These are phyloP conservation scores for Botrytis sinoallii DNA, from an alignment of 2,329 filamentous ascomycete genomes.

Conservation along the genomic window DNA sequence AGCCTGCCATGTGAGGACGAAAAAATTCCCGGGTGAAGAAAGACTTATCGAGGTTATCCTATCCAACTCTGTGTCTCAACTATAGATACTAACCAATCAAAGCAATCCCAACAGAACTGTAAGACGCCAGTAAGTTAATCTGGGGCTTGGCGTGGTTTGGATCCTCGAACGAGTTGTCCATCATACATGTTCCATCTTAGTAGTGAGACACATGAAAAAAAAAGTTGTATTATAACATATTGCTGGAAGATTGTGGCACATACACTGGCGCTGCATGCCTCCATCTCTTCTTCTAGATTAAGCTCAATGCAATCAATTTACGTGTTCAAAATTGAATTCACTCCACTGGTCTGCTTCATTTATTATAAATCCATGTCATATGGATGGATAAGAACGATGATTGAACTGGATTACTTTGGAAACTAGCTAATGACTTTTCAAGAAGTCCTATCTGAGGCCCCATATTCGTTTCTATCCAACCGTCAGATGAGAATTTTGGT, in stretches of 20 bases:
- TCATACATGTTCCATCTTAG: too few relatives aligned
- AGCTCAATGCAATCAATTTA: neutral
- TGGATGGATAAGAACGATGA: neutral
- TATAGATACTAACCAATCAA: neutral
- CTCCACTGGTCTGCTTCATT: neutral
- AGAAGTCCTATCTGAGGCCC: neutral
- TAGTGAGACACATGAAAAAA: neutral
- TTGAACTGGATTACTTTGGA: neutral
- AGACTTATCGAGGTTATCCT: neutral
- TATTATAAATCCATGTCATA: neutral
- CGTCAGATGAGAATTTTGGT: neutral
- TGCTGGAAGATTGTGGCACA: neutral
- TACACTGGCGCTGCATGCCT: neutral
- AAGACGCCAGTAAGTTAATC: neutral
- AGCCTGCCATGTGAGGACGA: neutral
- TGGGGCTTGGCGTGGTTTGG: neutral
- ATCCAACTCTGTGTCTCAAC: neutral
- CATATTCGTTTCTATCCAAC: neutral
- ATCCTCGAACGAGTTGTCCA: neutral
- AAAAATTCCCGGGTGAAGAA: neutral
- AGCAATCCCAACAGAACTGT: neutral
- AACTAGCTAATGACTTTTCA: neutral
- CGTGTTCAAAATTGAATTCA: neutral
- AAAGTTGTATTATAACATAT: fast-evolving
- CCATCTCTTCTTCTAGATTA: neutral